Evolutionary conservation across 1,139 yeast species (phyloP).

Genomic region (Ogataea hybrid): DNA sequence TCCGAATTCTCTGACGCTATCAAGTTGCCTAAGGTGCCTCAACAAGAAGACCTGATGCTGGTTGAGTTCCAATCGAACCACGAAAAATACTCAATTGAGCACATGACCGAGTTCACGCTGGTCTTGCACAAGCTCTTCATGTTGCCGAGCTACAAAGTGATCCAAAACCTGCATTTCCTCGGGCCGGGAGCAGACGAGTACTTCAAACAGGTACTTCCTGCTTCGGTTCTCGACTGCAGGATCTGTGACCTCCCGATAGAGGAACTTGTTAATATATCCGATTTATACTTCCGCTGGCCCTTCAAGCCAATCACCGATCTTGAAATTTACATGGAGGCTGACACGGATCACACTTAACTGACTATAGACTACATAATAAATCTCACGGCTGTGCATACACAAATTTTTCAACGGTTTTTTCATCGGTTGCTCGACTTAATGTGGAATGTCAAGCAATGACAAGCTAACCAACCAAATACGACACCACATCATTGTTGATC

Average conservation of each 20-base stretch:
- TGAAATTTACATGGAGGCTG: conserved; percentile 38
- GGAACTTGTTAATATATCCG: conserved; percentile 52
- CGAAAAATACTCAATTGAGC: conserved; percentile 22
- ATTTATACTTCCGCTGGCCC: conserved; percentile 72
- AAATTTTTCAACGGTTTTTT: conserved; percentile 7
- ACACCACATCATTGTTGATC: conserved; percentile 49
- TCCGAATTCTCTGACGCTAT: conserved; percentile 17
- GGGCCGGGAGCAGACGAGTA: conserved; percentile 87
- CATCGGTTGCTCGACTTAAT: conserved; percentile 2
- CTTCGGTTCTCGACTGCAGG: conserved; percentile 41
- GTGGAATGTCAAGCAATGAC: conserved; percentile 7
- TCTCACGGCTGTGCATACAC: conserved; percentile 5
- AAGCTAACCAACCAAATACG: not conserved
- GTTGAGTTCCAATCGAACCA: conserved; percentile 58
- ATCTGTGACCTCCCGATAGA: conserved; percentile 50
- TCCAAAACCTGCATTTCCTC: conserved; percentile 49
- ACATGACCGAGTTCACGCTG: conserved; percentile 57
- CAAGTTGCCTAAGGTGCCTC: conserved; percentile 18
- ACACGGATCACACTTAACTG: not conserved
- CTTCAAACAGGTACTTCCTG: conserved; percentile 40
- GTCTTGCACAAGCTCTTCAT: conserved; percentile 66
- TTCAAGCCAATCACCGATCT: conserved; percentile 64
- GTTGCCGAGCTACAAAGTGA: conserved; percentile 46
- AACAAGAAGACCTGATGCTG: conserved; percentile 33
- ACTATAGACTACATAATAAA: conserved; percentile 1